phyloP scores from a whole-genome alignment of 257 asterid species.

The Galeopsis tetrahit region DNA sequence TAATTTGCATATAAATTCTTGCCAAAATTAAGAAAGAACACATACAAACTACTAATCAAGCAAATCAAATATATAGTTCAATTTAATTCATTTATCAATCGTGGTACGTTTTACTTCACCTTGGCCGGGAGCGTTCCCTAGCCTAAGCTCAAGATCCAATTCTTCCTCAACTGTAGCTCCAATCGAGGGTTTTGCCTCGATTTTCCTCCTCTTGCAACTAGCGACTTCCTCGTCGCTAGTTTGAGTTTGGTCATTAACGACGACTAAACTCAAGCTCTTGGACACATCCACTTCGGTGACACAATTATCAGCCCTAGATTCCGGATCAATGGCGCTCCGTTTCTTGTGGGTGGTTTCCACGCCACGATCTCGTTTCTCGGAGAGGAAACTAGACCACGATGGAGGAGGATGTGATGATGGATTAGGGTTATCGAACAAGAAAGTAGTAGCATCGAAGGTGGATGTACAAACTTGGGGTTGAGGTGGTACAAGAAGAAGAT shows the following conservation, averaged over 20 bases:
- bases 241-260: slow-evolving; percentile 29
- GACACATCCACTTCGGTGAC: slow-evolving; percentile 44
- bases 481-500: slow-evolving; percentile 43
- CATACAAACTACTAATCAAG: slow-evolving; percentile 29
- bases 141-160: slow-evolving; percentile 92
- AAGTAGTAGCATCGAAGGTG: slow-evolving; percentile 38
- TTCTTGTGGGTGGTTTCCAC: neutral
- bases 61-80: neutral
- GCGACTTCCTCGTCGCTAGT: slow-evolving; percentile 44
- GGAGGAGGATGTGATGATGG: slow-evolving; percentile 34
- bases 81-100: neutral
- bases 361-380: slow-evolving; percentile 37
- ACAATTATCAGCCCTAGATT: slow-evolving; percentile 40
- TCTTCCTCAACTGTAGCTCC: slow-evolving; percentile 42
- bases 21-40: slow-evolving; percentile 22
- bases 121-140: slow-evolving; percentile 68
- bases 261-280: slow-evolving; percentile 39
- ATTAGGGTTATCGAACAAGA: slow-evolving; percentile 53
- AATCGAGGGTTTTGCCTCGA: slow-evolving; percentile 44
- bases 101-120: slow-evolving; percentile 36
- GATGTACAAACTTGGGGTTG: slow-evolving; percentile 38
- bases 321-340: slow-evolving; percentile 2
- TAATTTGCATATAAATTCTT: slow-evolving; percentile 2
- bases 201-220: slow-evolving; percentile 65
- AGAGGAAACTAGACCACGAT: slow-evolving; percentile 58